phyloP scores from a whole-genome alignment of 805 yeast species.

The Hanseniaspora pseudoguilliermondii region DNA sequence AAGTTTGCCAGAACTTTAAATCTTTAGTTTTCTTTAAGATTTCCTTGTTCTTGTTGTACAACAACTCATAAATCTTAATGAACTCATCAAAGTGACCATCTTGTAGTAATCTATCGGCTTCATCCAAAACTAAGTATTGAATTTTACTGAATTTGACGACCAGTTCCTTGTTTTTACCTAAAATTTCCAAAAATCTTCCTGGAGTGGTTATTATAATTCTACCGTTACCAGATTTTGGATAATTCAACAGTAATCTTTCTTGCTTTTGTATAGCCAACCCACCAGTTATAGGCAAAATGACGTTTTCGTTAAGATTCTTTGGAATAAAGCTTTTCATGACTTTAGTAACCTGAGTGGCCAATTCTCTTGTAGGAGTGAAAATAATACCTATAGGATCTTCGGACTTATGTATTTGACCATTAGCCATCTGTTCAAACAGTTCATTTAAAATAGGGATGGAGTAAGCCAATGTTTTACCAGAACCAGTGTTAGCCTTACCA shows the following conservation, averaged over 20 bases:
- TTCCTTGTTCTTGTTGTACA: conserved; percentile 31
- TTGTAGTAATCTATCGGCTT: conserved; percentile 88
- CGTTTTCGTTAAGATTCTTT: conserved; percentile 34
- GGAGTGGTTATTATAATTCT: conserved; percentile 83
- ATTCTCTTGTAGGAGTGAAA: conserved; percentile 91
- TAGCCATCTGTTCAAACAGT: conserved; percentile 27
- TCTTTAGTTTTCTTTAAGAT: conserved; percentile 25
- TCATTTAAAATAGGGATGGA: conserved; percentile 83
- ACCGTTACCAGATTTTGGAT: conserved; percentile 45
- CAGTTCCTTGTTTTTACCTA: conserved; percentile 44
- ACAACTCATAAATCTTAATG: conserved; percentile 59
- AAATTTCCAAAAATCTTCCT: conserved; percentile 75
- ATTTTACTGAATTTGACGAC: conserved; percentile 32
- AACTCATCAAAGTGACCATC: conserved; percentile 95
- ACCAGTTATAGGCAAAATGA: conserved; percentile 76
- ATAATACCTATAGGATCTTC: conserved; percentile 57
- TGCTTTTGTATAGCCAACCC: conserved; percentile 92
- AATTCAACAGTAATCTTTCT: conserved; percentile 52
- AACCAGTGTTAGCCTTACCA: conserved; percentile 95
- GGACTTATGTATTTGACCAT: conserved; percentile 17
- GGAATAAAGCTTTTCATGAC: conserved; percentile 42
- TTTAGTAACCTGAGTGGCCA: conserved; percentile 83
- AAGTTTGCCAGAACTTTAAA: conserved; percentile 57
- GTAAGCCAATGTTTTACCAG: conserved; percentile 93
- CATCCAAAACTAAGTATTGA: conserved; percentile 64